Conservation (phyloP, 2,329 filamentous ascomycete genomes). For the Lachnellula suecica region DNA sequence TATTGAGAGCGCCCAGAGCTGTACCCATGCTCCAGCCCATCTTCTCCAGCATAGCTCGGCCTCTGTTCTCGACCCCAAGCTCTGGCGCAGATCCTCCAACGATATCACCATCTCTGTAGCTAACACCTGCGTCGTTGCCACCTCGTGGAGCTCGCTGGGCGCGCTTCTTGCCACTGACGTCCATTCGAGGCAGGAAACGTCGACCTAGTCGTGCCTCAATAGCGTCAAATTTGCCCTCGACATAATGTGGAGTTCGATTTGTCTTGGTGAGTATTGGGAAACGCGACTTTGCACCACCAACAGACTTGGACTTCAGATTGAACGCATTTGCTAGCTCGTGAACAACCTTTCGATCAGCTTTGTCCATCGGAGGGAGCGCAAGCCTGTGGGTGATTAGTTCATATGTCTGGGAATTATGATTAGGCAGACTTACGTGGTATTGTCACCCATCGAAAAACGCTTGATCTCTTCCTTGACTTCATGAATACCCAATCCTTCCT, state of each 20-base stretch:
- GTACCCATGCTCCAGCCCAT: slow-evolving; percentile 95
- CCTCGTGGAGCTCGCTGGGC: slow-evolving; percentile 36
- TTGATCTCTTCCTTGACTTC: slow-evolving; percentile 73
- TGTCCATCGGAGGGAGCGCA: slow-evolving; percentile 80
- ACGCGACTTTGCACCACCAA: slow-evolving; percentile 69
- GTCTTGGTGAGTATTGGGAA: slow-evolving; percentile 80
- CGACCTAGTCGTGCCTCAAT: slow-evolving; percentile 47
- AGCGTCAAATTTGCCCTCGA: slow-evolving; percentile 53
- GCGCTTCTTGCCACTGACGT: slow-evolving; percentile 38
- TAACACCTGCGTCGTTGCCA: slow-evolving; percentile 42
- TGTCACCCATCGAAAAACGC: slow-evolving; percentile 63
- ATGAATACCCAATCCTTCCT: slow-evolving; percentile 66
- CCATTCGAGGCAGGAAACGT: slow-evolving; percentile 55
- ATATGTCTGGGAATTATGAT: background rate
- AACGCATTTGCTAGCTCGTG: slow-evolving; percentile 77
- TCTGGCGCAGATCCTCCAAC: slow-evolving; percentile 85
- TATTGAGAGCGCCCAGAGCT: slow-evolving; percentile 76
- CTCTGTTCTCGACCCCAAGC: slow-evolving; percentile 78
- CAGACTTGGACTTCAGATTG: slow-evolving; percentile 80
- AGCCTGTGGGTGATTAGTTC: slow-evolving; percentile 48
- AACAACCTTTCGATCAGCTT: slow-evolving; percentile 71
- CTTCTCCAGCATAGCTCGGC: slow-evolving; percentile 85
- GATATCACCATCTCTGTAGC: slow-evolving; percentile 80
- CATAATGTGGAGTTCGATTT: slow-evolving; percentile 59
- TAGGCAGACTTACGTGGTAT: slow-evolving; percentile 55